phyloP scores from a whole-genome alignment of 306 rosid species.

The Lablab purpureus region DNA sequence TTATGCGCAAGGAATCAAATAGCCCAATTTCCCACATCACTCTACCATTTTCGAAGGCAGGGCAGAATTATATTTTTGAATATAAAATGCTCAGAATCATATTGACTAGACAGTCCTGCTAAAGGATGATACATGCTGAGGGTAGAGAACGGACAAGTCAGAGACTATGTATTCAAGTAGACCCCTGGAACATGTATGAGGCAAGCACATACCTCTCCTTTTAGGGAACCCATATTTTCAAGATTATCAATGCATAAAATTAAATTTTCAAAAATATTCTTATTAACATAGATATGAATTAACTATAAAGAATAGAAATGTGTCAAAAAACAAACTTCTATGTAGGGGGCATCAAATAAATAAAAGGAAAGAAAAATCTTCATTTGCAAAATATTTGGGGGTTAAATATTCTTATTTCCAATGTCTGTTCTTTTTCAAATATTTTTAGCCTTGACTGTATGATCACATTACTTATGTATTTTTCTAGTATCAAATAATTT shows the following conservation, averaged over 20 bases:
- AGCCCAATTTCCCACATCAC: neutral
- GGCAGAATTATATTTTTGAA: neutral
- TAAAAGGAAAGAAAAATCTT: neutral
- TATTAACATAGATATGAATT: neutral
- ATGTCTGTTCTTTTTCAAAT: neutral
- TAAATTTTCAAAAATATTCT: neutral
- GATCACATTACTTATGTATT: constrained; percentile 14
- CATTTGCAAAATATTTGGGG: neutral
- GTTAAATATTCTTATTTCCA: constrained; percentile 6
- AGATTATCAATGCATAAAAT: constrained; percentile 1
- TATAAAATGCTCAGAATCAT: constrained; percentile 7
- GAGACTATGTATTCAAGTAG: constrained; percentile 16
- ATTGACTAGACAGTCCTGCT: neutral
- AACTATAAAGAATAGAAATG: neutral
- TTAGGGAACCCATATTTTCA: constrained; percentile 4
- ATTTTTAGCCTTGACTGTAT: neutral
- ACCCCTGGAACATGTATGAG: neutral
- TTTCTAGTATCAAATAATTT: neutral
- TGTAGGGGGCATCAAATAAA: too few relatives aligned
- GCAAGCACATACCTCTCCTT: neutral
- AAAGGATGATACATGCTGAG: constrained; percentile 22
- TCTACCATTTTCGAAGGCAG: constrained; percentile 6
- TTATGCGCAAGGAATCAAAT: constrained; percentile 16
- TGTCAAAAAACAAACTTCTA: neutral
- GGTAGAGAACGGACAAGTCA: constrained; percentile 10